These are phyloP conservation scores for Candida manassasensis DNA, from an alignment of 805 yeast genomes.

Conservation along the genomic window DNA sequence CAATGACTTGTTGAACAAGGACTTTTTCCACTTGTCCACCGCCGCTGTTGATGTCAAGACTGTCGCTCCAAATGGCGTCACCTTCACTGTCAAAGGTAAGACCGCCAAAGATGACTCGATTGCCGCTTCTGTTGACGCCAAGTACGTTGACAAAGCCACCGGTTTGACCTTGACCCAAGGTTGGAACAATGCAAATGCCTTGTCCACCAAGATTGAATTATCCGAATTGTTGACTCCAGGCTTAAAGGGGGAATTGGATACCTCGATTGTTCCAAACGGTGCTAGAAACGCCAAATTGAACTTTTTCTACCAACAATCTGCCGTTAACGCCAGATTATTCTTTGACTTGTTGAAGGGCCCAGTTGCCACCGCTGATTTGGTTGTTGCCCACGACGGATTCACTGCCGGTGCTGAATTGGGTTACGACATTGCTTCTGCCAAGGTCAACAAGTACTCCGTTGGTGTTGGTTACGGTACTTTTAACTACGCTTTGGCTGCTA, in stretches of 20 bases:
- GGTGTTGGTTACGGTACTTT: constrained; percentile 92
- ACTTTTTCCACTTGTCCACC: constrained; percentile 88
- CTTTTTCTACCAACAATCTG: constrained; percentile 86
- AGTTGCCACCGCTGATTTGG: constrained; percentile 88
- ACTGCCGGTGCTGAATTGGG: constrained; percentile 96
- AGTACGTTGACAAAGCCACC: constrained; percentile 85
- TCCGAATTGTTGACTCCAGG: constrained; percentile 92
- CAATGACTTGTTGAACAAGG: constrained; percentile 84
- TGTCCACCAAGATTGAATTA: constrained; percentile 91
- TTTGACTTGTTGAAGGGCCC: constrained; percentile 96
- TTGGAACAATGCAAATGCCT: constrained; percentile 91
- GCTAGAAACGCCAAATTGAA: constrained; percentile 84
- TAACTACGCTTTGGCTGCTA: constrained; percentile 77
- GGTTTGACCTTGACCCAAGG: constrained; percentile 95
- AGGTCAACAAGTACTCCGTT: constrained; percentile 89
- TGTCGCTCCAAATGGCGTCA: constrained; percentile 92
- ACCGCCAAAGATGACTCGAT: constrained; percentile 74
- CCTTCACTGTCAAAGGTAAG: constrained; percentile 92
- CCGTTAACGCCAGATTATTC: constrained; percentile 90
- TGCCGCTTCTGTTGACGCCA: constrained; percentile 85
- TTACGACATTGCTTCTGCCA: constrained; percentile 90
- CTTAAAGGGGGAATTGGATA: constrained; percentile 85
- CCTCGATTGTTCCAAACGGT: constrained; percentile 81
- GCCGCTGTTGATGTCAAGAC: constrained; percentile 88
- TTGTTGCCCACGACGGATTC: constrained; percentile 94